Evolutionary conservation across 140 eudicot genomes (phyloP).

Genomic region (Oenanthe javanica): DNA sequence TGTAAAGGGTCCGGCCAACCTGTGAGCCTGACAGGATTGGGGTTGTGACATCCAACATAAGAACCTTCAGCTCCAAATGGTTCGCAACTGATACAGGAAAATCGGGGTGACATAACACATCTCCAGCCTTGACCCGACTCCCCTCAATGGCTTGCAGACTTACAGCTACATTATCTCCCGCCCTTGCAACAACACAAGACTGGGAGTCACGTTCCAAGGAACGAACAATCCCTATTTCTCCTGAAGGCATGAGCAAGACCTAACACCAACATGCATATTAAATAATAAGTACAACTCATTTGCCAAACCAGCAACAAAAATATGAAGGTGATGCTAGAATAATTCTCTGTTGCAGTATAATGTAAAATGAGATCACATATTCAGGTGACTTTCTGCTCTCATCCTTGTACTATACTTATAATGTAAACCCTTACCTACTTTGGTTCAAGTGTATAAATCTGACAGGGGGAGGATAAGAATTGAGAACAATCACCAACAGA

Average conservation of each 20-base stretch:
- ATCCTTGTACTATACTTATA: no score
- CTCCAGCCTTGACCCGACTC: conserved; percentile 57
- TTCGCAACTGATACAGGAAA: conserved; percentile 64
- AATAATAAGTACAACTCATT: not conserved
- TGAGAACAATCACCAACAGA: no score
- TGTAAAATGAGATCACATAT: no score
- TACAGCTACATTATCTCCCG: conserved; percentile 85
- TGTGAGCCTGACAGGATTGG: conserved; percentile 90
- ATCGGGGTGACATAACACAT: conserved; percentile 91
- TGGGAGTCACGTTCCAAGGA: conserved; percentile 76
- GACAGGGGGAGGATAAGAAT: no score
- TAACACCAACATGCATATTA: conserved; percentile 16
- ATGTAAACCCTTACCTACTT: no score
- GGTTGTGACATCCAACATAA: conserved; percentile 57
- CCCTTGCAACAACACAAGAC: conserved; percentile 58
- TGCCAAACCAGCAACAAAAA: not conserved
- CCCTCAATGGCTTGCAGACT: conserved; percentile 73
- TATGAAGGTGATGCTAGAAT: not conserved
- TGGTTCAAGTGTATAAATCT: no score
- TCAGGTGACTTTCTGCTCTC: no score
- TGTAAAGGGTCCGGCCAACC: conserved; percentile 27
- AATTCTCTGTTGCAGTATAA: no score
- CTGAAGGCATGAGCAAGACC: conserved; percentile 86
- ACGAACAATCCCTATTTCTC: conserved; percentile 63
- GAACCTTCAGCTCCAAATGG: conserved; percentile 77